Base-by-base conservation (phyloP, 2,329 filamentous ascomycete genomes). In the Mycosphaerella sp. region DNA sequence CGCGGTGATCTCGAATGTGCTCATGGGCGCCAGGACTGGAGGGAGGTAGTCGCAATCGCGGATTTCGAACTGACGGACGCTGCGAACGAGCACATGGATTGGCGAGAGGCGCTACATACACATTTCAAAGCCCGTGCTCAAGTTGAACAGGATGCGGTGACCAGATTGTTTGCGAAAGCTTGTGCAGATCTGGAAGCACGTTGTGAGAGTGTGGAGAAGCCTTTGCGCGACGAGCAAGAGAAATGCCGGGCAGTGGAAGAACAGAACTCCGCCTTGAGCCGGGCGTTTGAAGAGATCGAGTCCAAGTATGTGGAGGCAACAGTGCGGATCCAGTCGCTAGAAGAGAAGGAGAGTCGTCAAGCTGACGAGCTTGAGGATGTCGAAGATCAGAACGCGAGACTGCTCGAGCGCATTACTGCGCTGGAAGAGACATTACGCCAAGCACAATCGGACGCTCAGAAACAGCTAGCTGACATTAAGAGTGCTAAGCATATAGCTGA, bases 161-260 rank as follows among this genome's bases (percentile, higher is more conserved):
- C 78, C 25, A 68, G 70, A 8, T 70, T 75, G 16, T 73, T 82
- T 13, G 70, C 73, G 13, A 71, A 76, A 30, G 73, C 78, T 10
- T 82, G 79, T 59, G 70, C 73, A 18, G 78, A 80, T 50, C 68
- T 83, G 1, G 80, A 83, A 58, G 66, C 66, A 8, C 73, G 80
- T 6, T 83, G 80, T 59, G 71, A 75, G 30, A 72, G 72, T 28
- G 70, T 77, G 2, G 80, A 83, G 64, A 70, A 70, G 43, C 80
- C 80, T 5, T 66, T 82, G 10, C 70, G 71, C 4, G 65, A 67
- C 13, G 76, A 77, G 56, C 65, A 68, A 49, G 62, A 65, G 13
- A 70, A 63, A 50, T 62, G 71, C 2, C 53, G 65, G 7, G 56
- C 59, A 8, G 51, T 74, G 2, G 64, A 64, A 16, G 52, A 65